Evolutionary conservation across 2,329 filamentous ascomycete genomes (phyloP), one percentile per base, ranked within the genome.

Genomic region (Ascochyta rabiei): DNA sequence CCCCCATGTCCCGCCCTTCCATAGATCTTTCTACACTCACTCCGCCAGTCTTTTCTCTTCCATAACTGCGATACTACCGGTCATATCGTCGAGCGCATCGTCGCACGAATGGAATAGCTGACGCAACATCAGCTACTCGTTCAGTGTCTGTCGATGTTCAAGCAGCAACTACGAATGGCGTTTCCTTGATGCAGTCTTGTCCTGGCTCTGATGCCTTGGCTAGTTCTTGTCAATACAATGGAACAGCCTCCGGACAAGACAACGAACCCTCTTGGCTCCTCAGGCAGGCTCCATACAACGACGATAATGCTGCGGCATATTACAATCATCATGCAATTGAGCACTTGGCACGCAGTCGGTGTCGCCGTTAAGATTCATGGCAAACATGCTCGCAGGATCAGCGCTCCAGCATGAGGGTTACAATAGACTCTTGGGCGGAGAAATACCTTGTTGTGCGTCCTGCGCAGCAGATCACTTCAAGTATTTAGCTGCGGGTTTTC

Each of bases 221-320:
- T 42, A 9, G 41, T 21, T 55, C 52, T 55, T 50, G 46, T 46
- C 35, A 31, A 31, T n/a, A 50, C 41, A 38, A 39, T 18, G 8
- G 7, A 28, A 13, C 47, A 35, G 46, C 37, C 37, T 26, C 39
- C 24, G 34, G 41, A 50, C 52, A 55, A 55, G 52, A 50, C 46
- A 12, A 47, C 42, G 47, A 50, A 42, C 24, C 41, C 37, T 47
- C 47, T 55, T 55, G 52, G 52, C 52, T 24, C 15, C 35, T 46
- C 39, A 33, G 37, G 37, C 35, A 26, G 39, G 21, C 21, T 33
- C 15, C 38, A 46, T 40, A 26, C 40, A 46, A 45, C 21, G 35
- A 31, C 28, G 23, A 7, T n/a, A 41, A 49, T 19, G 18, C 41
- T 40, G 30, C 41, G 34, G 34, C 52, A 45, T 40, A 39, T 40